Evolutionary conservation across 192 early-diverging fungal genomes (phyloP), one percentile per base, ranked within the genome.

Genomic region (Podila clonocystis): DNA sequence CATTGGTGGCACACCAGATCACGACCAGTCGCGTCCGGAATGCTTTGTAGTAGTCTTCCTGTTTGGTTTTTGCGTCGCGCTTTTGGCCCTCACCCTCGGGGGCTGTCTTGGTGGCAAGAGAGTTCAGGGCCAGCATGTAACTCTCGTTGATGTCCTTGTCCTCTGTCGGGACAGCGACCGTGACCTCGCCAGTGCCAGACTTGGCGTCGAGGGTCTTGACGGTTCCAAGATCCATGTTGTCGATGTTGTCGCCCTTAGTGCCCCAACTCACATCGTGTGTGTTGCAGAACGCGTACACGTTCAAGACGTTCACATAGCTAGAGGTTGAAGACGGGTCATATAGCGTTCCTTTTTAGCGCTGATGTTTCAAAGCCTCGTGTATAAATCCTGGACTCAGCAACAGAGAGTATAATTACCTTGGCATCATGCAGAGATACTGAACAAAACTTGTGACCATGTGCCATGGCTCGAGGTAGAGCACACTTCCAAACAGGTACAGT

Each of bases 171-270:
- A 97, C 84, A 36, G 92, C 86, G 34, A 97, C 87, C 60, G 94
- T 90, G 0, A 93, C 94, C 33, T 90, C 85, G 17, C 87, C 89
- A n/a, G 91, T 91, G 58, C 90, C 91, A 70, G 90, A 91, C 78
- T 89, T 88, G 58, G 93, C 91, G 50, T 86, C 84, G 41, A 88
- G 82, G 3, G 38, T 12, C 71, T 93, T 96, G 64, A 93, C 97
- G 20, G 89, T 87, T 52, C 94, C 95, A 17, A 96, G 89, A 69
- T 94, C 94, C 58, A 86, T 89, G 45, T 86, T 84, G 17, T 87
- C 74, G 50, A 72, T 83, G 52, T 90, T 95, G 78, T 95, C 95
- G 76, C 96, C 95, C 83, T 98, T 98, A 45, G 96, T 98, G 63
- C 96, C 97, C 97, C 96, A 98, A 89, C 29, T 82, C 22, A 86